A percentile compares a stretch with the other conserved stretches of the same genome.
phyloP scores from a whole-genome alignment of 495 filamentous ascomycete species.

The Ramalina peruviana region DNA sequence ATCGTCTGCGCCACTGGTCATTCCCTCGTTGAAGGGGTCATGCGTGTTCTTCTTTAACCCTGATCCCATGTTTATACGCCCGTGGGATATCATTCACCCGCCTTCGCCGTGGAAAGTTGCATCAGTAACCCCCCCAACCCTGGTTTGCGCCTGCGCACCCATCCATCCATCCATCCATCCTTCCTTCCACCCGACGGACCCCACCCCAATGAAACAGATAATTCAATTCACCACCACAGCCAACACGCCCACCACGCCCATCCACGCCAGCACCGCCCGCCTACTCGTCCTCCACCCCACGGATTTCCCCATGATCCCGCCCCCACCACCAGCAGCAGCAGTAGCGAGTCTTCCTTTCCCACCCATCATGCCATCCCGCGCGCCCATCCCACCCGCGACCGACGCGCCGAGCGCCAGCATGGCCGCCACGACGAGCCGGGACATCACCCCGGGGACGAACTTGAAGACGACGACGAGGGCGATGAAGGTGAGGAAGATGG shows the following conservation, averaged over 20 bases:
- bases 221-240: slow-evolving; percentile 19
- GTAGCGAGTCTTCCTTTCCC: background rate
- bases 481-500: slow-evolving; percentile 39
- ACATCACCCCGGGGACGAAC: slow-evolving; percentile 26
- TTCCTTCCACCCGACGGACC: no score
- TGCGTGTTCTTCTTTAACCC: no score
- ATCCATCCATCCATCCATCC: no score
- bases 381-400: background rate
- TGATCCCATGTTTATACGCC: no score
- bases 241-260: slow-evolving; percentile 2
- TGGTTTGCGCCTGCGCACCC: no score
- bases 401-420: slow-evolving; percentile 2
- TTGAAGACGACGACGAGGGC: slow-evolving; percentile 46
- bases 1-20: no score
- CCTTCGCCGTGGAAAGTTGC: no score
- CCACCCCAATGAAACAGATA: no score
- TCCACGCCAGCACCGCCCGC: background rate
- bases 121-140: no score
- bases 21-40: no score
- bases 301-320: background rate
- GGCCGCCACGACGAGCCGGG: slow-evolving; percentile 12
- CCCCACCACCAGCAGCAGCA: slow-evolving; percentile 5
- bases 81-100: no score
- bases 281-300: background rate
- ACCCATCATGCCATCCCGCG: background rate